Evolutionary conservation across 2,329 filamentous ascomycete genomes (phyloP).

Genomic region (Diaporthe eres): DNA sequence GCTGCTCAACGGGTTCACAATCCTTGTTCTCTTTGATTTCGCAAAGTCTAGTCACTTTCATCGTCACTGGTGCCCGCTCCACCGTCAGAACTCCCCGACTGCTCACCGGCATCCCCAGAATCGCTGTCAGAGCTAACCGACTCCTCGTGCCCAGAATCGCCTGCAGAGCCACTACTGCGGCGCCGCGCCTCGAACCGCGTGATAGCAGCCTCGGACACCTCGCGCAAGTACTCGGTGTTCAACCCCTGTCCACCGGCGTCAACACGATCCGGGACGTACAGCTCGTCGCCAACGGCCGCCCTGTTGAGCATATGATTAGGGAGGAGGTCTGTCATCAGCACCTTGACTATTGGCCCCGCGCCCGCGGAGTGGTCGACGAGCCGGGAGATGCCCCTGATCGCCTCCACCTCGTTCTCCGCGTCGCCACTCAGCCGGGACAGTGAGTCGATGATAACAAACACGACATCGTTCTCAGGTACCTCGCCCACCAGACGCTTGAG

Average conservation of each 20-base stretch:
- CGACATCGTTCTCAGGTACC: background rate
- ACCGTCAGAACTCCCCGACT: no score
- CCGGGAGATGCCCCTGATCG: background rate
- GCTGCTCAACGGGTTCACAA: no score
- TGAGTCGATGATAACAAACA: background rate
- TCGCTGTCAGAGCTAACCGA: background rate
- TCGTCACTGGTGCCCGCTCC: no score
- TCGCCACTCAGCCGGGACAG: conserved; percentile 8
- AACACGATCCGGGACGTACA: conserved; percentile 9
- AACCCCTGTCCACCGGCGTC: background rate
- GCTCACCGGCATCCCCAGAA: no score
- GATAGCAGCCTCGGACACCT: background rate
- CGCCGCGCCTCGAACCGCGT: background rate
- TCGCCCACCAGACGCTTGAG: background rate
- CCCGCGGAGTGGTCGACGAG: background rate
- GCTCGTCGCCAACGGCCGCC: background rate
- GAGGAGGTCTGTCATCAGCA: background rate
- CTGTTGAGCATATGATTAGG: background rate
- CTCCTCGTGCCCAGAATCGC: background rate
- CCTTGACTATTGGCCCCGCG: background rate
- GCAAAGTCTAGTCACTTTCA: no score
- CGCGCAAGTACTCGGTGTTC: background rate
- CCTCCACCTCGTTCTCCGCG: background rate
- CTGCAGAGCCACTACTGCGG: background rate
- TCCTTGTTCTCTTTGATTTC: no score